Evolutionary conservation across 1,139 yeast genomes (phyloP), one percentile per base, ranked within the genome.

Genomic region (Lodderomyces jiufengensis): DNA sequence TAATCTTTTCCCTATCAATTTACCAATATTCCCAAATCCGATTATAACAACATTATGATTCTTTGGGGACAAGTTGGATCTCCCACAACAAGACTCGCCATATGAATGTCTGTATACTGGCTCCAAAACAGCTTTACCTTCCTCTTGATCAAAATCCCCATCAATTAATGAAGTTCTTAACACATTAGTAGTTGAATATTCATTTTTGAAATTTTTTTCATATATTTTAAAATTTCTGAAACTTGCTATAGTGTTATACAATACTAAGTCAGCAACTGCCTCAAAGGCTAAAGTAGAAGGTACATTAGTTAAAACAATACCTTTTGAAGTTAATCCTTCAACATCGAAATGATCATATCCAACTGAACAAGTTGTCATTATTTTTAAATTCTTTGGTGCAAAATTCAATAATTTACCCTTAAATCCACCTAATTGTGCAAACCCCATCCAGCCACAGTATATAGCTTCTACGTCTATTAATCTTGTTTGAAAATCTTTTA

Each of bases 11-110:
- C 80, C 95, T 36, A 84, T 76, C 25, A 72, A 67, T 51, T 70
- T 70, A 5, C 95, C 95, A 49, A 86, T 85, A 28, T 76, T 69
- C 2, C 95, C 95, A 50, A 85, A 80, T 0, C 95, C 95, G 2
- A 84, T 76, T 29, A 86, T 72, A 4, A 84, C 79, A 1, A 70
- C 90, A 24, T 65, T 61, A 48, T 80, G 83, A 30, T 78, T 79
- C 5, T 61, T 57, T 7, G 88, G 88, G 11, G 76, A 71, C 24
- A 49, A 45, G 39, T 67, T 66, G 18, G 48, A 54, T 30, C 70
- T 51, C 5, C 59, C 55, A 22, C 60, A 61, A 12, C 70, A 57
- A 15, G 49, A 37, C 46, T 78, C 73, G 20, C 84, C 85, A 33
- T 69, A 64, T 7, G 60, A 43, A 59, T 71, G 67, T 32, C 75